phyloP scores from a whole-genome alignment of 176 grass and related monocot genomes.

The Aegilops tauschii region DNA sequence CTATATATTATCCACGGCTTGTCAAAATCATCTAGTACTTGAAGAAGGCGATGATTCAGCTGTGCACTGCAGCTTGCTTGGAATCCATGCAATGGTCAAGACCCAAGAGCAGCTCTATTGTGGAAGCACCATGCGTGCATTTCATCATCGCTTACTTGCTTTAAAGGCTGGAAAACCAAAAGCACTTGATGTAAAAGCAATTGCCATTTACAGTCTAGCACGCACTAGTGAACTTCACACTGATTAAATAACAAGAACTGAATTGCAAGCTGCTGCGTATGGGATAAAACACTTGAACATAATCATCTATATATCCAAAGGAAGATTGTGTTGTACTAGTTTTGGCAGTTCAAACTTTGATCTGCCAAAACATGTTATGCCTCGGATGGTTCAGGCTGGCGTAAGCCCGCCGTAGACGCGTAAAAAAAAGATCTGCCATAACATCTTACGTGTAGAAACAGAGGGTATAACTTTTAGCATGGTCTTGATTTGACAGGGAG shows the following conservation, averaged over 20 bases:
- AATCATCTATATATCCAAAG: not conserved
- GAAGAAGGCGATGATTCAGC: constrained; percentile 14
- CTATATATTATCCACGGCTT: not conserved
- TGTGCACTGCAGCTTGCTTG: constrained; percentile 2
- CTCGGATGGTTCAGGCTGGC: no score
- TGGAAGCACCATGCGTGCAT: not conserved
- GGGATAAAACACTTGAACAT: no score
- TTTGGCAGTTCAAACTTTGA: no score
- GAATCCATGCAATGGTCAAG: constrained; percentile 28
- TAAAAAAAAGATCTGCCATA: no score
- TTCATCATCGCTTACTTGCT: constrained; percentile 26
- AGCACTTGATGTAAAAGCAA: constrained; percentile 22
- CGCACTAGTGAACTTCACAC: constrained; percentile 5
- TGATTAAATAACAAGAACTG: not conserved
- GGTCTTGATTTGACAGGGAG: not conserved
- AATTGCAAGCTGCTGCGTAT: not conserved
- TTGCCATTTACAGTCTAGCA: constrained; percentile 22
- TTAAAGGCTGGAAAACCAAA: constrained; percentile 15
- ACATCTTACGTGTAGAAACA: no score
- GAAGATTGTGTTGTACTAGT: not conserved
- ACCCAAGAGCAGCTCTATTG: not conserved
- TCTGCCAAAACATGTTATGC: no score
- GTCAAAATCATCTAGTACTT: constrained; percentile 24
- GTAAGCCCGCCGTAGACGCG: no score
- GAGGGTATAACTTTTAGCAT: not conserved